Conservation (phyloP, 768 basidiomycete genomes). For the Cystofilobasidium macerans region DNA sequence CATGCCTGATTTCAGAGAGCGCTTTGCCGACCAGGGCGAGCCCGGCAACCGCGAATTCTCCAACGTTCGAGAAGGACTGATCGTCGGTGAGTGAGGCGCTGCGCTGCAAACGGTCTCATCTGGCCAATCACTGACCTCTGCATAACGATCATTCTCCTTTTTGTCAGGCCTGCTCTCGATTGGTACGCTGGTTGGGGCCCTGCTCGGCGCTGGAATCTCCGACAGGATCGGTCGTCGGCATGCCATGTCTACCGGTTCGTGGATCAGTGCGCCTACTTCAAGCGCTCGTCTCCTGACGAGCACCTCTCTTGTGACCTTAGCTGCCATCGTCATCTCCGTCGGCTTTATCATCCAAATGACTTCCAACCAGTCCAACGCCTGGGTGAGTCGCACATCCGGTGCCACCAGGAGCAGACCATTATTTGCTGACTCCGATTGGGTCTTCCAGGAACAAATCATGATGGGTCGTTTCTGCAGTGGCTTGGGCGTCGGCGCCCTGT, state of each 20-base stretch:
- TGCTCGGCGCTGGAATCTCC: slow-evolving; percentile 49
- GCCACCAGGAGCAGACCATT: too few relatives aligned
- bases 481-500: slow-evolving; percentile 56
- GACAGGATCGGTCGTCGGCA: slow-evolving; percentile 56
- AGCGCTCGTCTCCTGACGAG: too few relatives aligned
- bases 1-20: slow-evolving; percentile 33
- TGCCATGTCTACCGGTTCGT: slow-evolving; percentile 56
- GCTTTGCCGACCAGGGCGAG: slow-evolving; percentile 51
- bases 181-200: slow-evolving; percentile 47
- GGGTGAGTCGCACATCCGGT: too few relatives aligned
- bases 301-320: slow-evolving; percentile 29
- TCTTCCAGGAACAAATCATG: not conserved
- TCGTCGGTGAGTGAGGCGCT: slow-evolving; percentile 5
- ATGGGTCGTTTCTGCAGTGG: slow-evolving; percentile 57
- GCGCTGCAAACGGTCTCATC: too few relatives aligned
- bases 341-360: slow-evolving; percentile 40
- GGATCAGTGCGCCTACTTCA: slow-evolving; percentile 53
- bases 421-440: too few relatives aligned
- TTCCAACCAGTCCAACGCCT: too few relatives aligned
- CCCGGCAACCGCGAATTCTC: slow-evolving; percentile 36
- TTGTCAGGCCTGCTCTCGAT: not conserved
- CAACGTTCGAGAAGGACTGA: slow-evolving; percentile 44
- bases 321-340: slow-evolving; percentile 43
- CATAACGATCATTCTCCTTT: too few relatives aligned
- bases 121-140: too few relatives aligned